These are phyloP conservation scores for Ailanthus altissimus DNA, from an alignment of 345 rosid species.

Conservation along the genomic window DNA sequence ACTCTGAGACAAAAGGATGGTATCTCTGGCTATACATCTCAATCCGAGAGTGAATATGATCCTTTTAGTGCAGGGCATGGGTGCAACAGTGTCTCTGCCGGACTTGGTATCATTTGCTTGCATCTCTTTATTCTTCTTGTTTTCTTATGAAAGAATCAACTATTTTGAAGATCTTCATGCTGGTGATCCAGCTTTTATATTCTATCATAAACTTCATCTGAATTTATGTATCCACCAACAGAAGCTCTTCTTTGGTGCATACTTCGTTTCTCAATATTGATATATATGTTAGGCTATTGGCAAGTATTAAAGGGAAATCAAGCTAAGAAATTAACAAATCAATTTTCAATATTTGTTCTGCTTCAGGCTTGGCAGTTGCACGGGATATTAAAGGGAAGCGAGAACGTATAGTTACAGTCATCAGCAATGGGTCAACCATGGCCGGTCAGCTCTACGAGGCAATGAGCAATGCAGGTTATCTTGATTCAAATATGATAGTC, in stretches of 20 bases:
- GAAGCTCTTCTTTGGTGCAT: not conserved
- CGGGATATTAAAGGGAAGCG: slow-evolving; percentile 89
- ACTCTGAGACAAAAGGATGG: slow-evolving; percentile 61
- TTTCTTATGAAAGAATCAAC: not conserved
- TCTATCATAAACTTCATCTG: not conserved
- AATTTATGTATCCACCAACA: not conserved
- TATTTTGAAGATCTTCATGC: not conserved
- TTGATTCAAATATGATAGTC: slow-evolving; percentile 87
- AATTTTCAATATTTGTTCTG: slow-evolving; percentile 4
- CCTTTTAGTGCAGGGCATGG: slow-evolving; percentile 94
- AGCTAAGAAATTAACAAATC: slow-evolving; percentile 16
- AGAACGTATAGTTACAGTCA: slow-evolving; percentile 71
- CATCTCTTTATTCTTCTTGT: slow-evolving; percentile 5
- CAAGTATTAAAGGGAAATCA: not conserved
- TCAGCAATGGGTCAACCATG: slow-evolving; percentile 76
- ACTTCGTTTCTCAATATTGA: not conserved
- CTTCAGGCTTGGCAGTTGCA: slow-evolving; percentile 81
- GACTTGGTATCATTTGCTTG: slow-evolving; percentile 61
- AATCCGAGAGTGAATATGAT: slow-evolving; percentile 76
- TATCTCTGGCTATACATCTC: slow-evolving; percentile 62
- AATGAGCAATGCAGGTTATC: slow-evolving; percentile 91
- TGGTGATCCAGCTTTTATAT: not conserved
- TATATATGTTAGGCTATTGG: not conserved
- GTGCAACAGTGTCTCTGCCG: slow-evolving; percentile 90
- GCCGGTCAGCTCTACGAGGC: slow-evolving; percentile 97